These are phyloP conservation scores for Diaporthe humulicola DNA, from an alignment of 2,329 filamentous ascomycete genomes.

Conservation along the genomic window DNA sequence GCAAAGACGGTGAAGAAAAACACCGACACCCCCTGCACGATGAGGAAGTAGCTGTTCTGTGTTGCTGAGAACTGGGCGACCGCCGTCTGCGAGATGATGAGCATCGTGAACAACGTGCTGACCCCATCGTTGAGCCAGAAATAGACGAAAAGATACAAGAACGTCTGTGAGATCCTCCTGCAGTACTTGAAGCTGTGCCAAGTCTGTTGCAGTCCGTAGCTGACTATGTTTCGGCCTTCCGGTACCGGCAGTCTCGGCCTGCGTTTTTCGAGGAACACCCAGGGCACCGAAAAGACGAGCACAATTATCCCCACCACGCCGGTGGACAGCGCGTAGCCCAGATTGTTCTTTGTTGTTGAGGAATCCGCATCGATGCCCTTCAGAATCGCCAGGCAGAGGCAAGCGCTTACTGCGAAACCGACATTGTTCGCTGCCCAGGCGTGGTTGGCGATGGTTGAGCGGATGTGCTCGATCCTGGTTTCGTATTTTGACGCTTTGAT, in stretches of 20 bases:
- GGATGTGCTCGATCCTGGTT: slow-evolving; percentile 4
- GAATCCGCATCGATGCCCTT: slow-evolving; percentile 9
- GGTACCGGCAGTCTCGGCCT: not conserved
- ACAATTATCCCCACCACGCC: not conserved
- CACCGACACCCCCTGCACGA: slow-evolving; percentile 10
- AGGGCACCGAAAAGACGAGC: not conserved
- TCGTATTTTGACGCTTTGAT: not conserved
- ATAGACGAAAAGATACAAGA: slow-evolving; percentile 14
- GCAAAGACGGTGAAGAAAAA: slow-evolving; percentile 2
- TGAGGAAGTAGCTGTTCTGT: slow-evolving; percentile 17
- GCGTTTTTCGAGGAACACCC: not conserved
- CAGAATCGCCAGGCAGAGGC: slow-evolving; percentile 1
- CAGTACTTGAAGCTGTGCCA: slow-evolving; percentile 21
- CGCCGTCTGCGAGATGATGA: slow-evolving; percentile 9
- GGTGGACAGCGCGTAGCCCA: slow-evolving; percentile 7
- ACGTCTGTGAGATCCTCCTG: slow-evolving; percentile 5
- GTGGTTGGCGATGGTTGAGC: slow-evolving; percentile 15
- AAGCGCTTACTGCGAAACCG: slow-evolving; percentile 13
- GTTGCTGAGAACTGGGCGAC: slow-evolving; percentile 4
- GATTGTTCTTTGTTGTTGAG: not conserved
- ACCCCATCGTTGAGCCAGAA: slow-evolving; percentile 18
- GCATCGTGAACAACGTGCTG: not conserved
- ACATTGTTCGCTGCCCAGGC: slow-evolving; percentile 27
- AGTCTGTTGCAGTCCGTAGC: slow-evolving; percentile 4
- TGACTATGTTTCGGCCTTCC: not conserved